A percentile compares a stretch with the other conserved stretches of the same genome.
phyloP scores from a whole-genome alignment of 2,329 filamentous ascomycete species.

The Trichoderma hamatum region DNA sequence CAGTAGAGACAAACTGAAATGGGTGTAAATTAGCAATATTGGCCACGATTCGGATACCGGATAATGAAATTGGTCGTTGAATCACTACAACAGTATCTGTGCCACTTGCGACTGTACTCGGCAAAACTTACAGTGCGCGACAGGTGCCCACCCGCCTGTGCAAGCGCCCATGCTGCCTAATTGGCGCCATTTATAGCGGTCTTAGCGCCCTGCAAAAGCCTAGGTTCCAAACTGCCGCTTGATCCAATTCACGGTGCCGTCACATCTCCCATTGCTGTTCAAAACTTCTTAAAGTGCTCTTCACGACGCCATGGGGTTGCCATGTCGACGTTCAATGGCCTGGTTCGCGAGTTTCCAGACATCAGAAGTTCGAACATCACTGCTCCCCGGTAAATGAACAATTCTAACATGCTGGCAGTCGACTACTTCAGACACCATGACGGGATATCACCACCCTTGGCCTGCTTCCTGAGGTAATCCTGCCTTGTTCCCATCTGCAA shows the following conservation, averaged over 20 bases:
- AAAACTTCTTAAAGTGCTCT: not conserved
- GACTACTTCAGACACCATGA: slow-evolving; percentile 74
- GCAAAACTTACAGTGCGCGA: not conserved
- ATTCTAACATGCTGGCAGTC: slow-evolving; percentile 51
- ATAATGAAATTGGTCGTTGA: too few species aligned
- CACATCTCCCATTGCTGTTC: not conserved
- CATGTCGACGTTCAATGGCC: slow-evolving; percentile 80
- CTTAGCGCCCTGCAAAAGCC: not conserved
- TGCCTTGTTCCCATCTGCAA: too few species aligned
- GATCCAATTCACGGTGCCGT: not conserved
- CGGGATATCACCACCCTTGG: slow-evolving; percentile 64
- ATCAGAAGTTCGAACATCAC: slow-evolving; percentile 62
- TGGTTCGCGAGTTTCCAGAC: slow-evolving; percentile 75
- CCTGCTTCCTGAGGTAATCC: slow-evolving; percentile 70
- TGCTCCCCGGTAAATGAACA: not conserved
- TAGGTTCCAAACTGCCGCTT: not conserved
- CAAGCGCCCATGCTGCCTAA: not conserved
- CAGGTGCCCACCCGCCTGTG: not conserved
- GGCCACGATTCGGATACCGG: too few species aligned
- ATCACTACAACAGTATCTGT: too few species aligned
- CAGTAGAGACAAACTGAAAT: too few species aligned
- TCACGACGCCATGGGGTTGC: not conserved
- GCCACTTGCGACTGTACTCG: not conserved
- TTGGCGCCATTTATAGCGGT: not conserved
- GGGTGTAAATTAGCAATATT: too few species aligned